Evolutionary conservation across 1,139 yeast species (phyloP).

Genomic region (Kurtzmaniella quercitrusa): DNA sequence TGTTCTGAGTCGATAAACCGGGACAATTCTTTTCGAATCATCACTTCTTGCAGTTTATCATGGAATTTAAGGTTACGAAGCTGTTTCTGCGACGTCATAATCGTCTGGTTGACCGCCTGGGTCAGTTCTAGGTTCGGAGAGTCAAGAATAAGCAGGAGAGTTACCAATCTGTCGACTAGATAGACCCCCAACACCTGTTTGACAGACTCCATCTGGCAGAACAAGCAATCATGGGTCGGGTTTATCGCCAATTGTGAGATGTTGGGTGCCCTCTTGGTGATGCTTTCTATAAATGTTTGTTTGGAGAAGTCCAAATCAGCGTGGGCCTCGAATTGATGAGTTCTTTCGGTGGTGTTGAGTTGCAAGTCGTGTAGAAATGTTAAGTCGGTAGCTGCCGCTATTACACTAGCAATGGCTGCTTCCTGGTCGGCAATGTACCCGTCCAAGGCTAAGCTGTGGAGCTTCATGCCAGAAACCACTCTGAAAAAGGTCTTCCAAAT

Average conservation of each 20-base stretch:
- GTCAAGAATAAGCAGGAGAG: slow-evolving; percentile 14
- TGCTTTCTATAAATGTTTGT: slow-evolving; percentile 11
- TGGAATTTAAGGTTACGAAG: slow-evolving; percentile 11
- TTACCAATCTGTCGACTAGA: slow-evolving; percentile 10
- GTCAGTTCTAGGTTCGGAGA: slow-evolving; percentile 12
- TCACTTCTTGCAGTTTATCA: slow-evolving; percentile 7
- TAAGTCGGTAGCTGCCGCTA: slow-evolving; percentile 9
- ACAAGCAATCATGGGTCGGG: slow-evolving; percentile 17
- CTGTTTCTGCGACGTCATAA: slow-evolving; percentile 10
- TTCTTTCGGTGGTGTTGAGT: slow-evolving; percentile 12
- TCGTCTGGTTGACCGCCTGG: slow-evolving; percentile 8
- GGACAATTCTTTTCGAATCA: slow-evolving; percentile 1
- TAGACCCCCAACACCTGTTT: slow-evolving; percentile 7
- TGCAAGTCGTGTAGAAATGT: slow-evolving; percentile 10
- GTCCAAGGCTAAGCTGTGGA: slow-evolving; percentile 14
- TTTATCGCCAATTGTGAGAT: slow-evolving; percentile 11
- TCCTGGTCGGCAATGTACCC: slow-evolving; percentile 15
- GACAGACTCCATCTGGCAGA: slow-evolving; percentile 14
- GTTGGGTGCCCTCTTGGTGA: slow-evolving; percentile 12
- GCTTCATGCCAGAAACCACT: slow-evolving; percentile 7
- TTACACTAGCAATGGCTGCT: slow-evolving; percentile 5
- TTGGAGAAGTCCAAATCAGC: background rate
- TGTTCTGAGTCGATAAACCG: slow-evolving; percentile 2
- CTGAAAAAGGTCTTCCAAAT: slow-evolving; percentile 16
- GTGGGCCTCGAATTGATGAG: slow-evolving; percentile 14